phyloP scores from a whole-genome alignment of 2,329 filamentous ascomycete genomes.

The Calonectria henricotiae region DNA sequence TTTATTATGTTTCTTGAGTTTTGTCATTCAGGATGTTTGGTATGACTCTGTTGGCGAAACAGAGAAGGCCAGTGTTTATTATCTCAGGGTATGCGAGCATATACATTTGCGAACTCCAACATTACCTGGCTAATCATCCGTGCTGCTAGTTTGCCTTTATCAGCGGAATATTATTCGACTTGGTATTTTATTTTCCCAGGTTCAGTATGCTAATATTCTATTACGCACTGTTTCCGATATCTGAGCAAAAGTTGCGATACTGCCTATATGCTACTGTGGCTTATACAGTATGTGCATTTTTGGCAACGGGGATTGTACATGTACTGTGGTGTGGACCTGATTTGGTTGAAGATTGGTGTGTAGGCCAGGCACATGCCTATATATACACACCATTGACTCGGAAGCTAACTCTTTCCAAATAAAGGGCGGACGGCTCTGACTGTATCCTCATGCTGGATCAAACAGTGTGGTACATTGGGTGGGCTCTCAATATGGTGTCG shows the following conservation, averaged over 20 bases:
- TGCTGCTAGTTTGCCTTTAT: not conserved
- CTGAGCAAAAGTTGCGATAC: not conserved
- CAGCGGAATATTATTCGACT: not conserved
- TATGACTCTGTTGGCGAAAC: not conserved
- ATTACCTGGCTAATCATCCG: not conserved
- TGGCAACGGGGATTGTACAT: not conserved
- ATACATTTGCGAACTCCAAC: not conserved
- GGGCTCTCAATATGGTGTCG: not conserved
- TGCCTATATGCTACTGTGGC: slow-evolving; percentile 1
- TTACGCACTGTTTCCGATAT: not conserved
- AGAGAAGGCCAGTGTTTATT: not conserved
- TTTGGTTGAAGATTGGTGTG: not conserved
- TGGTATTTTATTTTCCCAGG: not conserved
- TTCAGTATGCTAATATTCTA: not conserved
- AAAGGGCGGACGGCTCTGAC: not conserved
- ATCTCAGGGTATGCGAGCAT: not conserved
- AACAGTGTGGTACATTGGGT: not conserved
- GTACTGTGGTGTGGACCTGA: not conserved
- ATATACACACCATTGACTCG: not conserved
- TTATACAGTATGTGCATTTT: not conserved
- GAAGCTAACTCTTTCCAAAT: not conserved
- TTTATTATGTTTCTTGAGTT: not conserved
- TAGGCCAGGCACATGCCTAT: not conserved
- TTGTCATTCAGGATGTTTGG: not conserved
- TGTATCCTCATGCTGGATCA: not conserved